A percentile compares a stretch with the other conserved stretches of the same genome.
phyloP scores from a whole-genome alignment of 768 basidiomycete species.

The Udeniomyces megalosporus region DNA sequence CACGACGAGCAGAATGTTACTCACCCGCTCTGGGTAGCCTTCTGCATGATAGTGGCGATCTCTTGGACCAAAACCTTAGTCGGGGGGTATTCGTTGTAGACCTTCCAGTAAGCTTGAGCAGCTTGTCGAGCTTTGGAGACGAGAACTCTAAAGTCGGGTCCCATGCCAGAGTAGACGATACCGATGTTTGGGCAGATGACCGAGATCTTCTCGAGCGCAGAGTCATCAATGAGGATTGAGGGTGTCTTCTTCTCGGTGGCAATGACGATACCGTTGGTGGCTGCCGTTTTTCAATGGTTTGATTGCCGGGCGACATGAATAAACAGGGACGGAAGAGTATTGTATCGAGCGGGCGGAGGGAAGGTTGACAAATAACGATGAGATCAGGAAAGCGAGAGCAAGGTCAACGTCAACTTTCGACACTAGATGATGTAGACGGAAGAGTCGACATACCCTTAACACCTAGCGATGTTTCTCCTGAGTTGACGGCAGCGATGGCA shows the following conservation, averaged over 20 bases:
- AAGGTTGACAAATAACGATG: background rate
- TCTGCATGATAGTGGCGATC: constrained; percentile 95
- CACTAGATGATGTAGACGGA: background rate
- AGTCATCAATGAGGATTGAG: constrained; percentile 93
- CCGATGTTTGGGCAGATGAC: constrained; percentile 97
- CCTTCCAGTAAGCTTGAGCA: constrained; percentile 98
- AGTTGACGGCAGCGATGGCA: constrained; percentile 86
- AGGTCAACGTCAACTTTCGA: too few species aligned
- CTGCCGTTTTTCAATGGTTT: too few species aligned
- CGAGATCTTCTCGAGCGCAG: constrained; percentile 92
- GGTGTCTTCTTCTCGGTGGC: constrained; percentile 99
- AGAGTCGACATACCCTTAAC: constrained; percentile 66
- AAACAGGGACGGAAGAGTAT: background rate
- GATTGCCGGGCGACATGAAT: too few species aligned
- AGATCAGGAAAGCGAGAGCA: background rate
- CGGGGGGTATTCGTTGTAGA: constrained; percentile 94
- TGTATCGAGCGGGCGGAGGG: background rate
- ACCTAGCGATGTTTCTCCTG: constrained; percentile 90
- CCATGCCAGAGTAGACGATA: constrained; percentile 99
- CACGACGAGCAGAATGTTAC: constrained; percentile 28
- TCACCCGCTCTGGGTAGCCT: constrained; percentile 96
- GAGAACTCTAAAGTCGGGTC: constrained; percentile 90
- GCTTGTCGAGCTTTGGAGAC: constrained; percentile 90
- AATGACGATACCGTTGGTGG: constrained; percentile 97
- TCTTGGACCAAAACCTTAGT: constrained; percentile 92